phyloP scores from a whole-genome alignment of 768 basidiomycete species.

The Mycena vitilis region DNA sequence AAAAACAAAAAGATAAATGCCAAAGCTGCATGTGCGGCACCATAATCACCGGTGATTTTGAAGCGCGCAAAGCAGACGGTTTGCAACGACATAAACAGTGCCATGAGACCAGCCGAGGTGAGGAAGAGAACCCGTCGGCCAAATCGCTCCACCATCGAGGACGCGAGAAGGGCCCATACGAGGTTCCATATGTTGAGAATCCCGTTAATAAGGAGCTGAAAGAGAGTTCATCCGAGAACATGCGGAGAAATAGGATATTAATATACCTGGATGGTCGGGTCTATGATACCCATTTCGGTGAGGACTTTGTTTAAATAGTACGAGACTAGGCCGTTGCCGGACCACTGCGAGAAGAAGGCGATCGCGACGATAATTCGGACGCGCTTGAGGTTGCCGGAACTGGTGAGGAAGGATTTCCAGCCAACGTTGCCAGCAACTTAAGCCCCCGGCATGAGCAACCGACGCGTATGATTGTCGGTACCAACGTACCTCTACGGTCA shows the following conservation, averaged over 20 bases:
- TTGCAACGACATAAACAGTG: slow-evolving; percentile 73
- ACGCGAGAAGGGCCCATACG: slow-evolving; percentile 66
- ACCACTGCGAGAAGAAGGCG: slow-evolving; percentile 89
- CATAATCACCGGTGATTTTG: slow-evolving; percentile 49
- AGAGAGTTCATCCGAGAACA: too few relatives aligned
- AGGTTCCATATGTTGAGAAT: slow-evolving; percentile 88
- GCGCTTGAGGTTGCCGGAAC: slow-evolving; percentile 78
- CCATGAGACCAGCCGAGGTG: slow-evolving; percentile 67
- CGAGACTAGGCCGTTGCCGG: slow-evolving; percentile 85
- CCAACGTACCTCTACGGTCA: slow-evolving; percentile 57
- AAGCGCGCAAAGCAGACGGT: slow-evolving; percentile 72
- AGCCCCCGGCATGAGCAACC: not conserved
- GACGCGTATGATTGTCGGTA: not conserved
- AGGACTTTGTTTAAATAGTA: slow-evolving; percentile 86
- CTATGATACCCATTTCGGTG: slow-evolving; percentile 72
- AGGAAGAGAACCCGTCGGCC: slow-evolving; percentile 80
- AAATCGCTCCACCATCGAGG: slow-evolving; percentile 69
- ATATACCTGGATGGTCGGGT: slow-evolving; percentile 58
- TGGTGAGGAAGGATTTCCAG: slow-evolving; percentile 76
- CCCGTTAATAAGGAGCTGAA: slow-evolving; percentile 83
- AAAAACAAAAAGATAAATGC: slow-evolving; percentile 88
- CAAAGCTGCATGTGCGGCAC: slow-evolving; percentile 76
- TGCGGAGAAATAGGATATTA: not conserved
- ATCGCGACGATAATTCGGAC: slow-evolving; percentile 81
- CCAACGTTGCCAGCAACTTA: slow-evolving; percentile 67